A percentile compares a stretch with the other conserved stretches of the same genome.
phyloP scores from a whole-genome alignment of 768 basidiomycete species.

The Suillus sp. region DNA sequence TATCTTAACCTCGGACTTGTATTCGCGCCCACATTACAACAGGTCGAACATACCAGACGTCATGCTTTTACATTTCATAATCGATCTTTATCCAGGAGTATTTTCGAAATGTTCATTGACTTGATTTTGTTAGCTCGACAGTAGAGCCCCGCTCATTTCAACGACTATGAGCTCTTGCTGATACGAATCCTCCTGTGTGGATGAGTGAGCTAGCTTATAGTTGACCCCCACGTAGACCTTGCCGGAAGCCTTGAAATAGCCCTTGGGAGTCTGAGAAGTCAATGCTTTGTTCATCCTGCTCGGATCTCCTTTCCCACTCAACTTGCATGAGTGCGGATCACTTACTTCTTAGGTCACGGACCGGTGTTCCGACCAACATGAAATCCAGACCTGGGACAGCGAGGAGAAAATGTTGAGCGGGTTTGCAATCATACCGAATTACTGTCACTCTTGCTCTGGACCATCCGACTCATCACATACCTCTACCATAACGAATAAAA shows the following conservation, averaged over 20 bases:
- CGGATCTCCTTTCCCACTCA: neutral
- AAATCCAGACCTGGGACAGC: neutral
- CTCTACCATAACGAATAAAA: too few relatives aligned
- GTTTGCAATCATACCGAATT: neutral
- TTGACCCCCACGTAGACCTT: neutral
- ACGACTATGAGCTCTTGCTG: neutral
- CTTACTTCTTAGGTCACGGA: neutral
- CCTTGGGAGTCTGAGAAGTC: neutral
- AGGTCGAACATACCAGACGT: neutral
- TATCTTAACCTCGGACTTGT: slow-evolving; percentile 16
- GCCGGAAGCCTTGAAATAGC: neutral
- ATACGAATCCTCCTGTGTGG: neutral
- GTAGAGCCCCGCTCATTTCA: neutral
- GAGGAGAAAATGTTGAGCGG: neutral
- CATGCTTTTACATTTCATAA: neutral
- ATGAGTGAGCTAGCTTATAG: neutral
- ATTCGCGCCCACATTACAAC: neutral
- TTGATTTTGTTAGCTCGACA: neutral
- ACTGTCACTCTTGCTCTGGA: neutral
- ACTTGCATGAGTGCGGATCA: neutral
- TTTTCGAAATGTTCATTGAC: neutral
- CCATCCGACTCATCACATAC: neutral
- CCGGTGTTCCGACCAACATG: neutral
- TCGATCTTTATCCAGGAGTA: neutral
- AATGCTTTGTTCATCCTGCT: neutral